Conservation (phyloP, 2,329 filamentous ascomycete species). For the Fusarium verticillioides region DNA sequence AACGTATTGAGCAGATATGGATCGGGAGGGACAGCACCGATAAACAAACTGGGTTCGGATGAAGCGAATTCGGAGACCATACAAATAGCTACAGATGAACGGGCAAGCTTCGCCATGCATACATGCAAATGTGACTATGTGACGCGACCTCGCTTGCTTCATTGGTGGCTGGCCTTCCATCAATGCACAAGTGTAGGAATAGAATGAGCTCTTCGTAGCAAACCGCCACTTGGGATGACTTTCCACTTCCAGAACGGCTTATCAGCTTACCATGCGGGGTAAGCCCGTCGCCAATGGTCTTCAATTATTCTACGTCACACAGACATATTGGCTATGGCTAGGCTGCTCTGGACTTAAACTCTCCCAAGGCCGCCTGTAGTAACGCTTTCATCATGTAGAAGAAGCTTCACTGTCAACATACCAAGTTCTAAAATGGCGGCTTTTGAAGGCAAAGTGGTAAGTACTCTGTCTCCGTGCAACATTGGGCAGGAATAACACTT, state of each 20-base stretch:
- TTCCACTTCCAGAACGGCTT: slow-evolving; percentile 14
- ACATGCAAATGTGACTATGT: neutral
- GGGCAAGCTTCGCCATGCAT: neutral
- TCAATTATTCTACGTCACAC: too few species aligned
- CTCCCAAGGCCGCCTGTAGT: neutral
- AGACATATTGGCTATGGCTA: neutral
- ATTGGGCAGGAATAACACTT: neutral
- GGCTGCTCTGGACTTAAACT: neutral
- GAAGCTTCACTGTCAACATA: too few species aligned
- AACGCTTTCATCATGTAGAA: too few species aligned
- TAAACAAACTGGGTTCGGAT: neutral
- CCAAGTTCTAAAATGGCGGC: neutral
- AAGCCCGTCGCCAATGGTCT: neutral
- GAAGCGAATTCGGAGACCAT: neutral
- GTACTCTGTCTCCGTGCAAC: neutral
- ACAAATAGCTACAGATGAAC: accelerated
- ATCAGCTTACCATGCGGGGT: neutral
- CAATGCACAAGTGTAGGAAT: accelerated
- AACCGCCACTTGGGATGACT: neutral
- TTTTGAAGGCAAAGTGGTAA: slow-evolving; percentile 10
- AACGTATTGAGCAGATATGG: slow-evolving; percentile 19
- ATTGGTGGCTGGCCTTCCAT: accelerated
- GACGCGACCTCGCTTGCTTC: neutral
- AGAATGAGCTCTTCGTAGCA: too few species aligned
- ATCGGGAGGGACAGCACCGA: neutral